Percentiles rank a stretch among this genome's conserved stretches.
Conservation (phyloP, 2,329 filamentous ascomycete genomes). For the Phialophora chinensis region DNA sequence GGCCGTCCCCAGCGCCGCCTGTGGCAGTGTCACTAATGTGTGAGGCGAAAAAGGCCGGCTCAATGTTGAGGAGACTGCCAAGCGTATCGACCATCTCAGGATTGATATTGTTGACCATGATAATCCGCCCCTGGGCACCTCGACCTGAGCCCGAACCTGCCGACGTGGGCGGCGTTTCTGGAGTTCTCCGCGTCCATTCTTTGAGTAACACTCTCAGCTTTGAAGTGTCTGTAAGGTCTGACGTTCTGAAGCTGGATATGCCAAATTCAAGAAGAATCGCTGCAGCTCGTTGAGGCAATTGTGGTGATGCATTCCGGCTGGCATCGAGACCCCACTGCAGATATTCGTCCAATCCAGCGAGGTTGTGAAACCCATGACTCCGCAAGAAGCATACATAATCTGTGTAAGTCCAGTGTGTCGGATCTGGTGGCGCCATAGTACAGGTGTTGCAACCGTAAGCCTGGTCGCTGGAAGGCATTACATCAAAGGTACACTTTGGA, state of each 20-base stretch:
- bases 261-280: conserved; percentile 35
- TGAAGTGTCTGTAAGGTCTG: conserved; percentile 35
- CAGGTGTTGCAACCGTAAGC: conserved; percentile 31
- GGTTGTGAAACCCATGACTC: conserved; percentile 38
- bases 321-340: conserved; percentile 35
- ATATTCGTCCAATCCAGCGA: conserved; percentile 34
- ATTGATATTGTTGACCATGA: conserved; percentile 37
- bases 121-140: conserved; percentile 32
- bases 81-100: conserved; percentile 36
- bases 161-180: conserved; percentile 24
- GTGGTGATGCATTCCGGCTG: conserved; percentile 19
- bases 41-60: conserved; percentile 36
- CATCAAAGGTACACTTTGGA: neutral
- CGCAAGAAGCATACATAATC: conserved; percentile 37
- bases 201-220: conserved; percentile 34
- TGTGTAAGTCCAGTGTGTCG: conserved; percentile 36
- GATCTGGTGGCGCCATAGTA: conserved; percentile 37
- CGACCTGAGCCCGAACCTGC: conserved; percentile 20
- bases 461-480: conserved; percentile 28
- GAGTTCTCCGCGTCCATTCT: conserved; percentile 34
- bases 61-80: conserved; percentile 35
- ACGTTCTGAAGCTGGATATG: conserved; percentile 32
- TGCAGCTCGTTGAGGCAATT: conserved; percentile 31
- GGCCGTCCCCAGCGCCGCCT: conserved; percentile 25
- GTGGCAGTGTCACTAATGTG: conserved; percentile 32